Evolutionary conservation across 805 yeast genomes (phyloP).

Genomic region (Wickerhamiella spandovensis): DNA sequence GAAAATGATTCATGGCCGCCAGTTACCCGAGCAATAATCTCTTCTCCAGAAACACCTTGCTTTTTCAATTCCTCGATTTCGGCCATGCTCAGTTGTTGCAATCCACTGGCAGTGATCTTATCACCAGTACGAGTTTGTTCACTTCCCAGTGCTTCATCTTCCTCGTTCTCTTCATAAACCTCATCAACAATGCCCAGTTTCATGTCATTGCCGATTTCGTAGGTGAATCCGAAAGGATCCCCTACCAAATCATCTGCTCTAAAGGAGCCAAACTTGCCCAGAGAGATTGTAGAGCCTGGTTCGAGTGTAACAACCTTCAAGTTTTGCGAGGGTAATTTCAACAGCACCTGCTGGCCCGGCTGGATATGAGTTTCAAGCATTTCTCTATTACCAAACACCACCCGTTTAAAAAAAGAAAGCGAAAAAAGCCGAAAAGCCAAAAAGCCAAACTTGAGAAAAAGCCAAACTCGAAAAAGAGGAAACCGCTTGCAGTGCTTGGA

Average conservation of each 20-base stretch:
- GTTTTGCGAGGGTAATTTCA: conserved; percentile 73
- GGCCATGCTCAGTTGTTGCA: conserved; percentile 61
- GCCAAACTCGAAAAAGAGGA: too few species aligned
- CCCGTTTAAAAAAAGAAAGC: neutral
- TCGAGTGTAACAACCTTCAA: conserved; percentile 57
- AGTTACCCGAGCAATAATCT: conserved; percentile 68
- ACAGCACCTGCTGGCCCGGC: conserved; percentile 42
- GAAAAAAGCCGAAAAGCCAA: neutral
- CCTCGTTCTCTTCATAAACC: conserved; percentile 27
- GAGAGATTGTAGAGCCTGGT: conserved; percentile 44
- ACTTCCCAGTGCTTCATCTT: conserved; percentile 26
- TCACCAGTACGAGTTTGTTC: conserved; percentile 54
- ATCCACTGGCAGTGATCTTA: conserved; percentile 49
- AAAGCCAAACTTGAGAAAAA: too few species aligned
- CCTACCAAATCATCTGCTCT: conserved; percentile 64
- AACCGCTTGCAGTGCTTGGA: too few species aligned
- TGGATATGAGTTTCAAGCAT: conserved; percentile 22
- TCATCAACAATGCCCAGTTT: conserved; percentile 20
- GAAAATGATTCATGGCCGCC: conserved; percentile 77
- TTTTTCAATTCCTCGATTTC: conserved; percentile 77
- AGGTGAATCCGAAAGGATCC: conserved; percentile 74
- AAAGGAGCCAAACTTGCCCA: conserved; percentile 91
- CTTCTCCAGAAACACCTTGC: conserved; percentile 59
- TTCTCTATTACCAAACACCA: too few species aligned
- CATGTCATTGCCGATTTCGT: conserved; percentile 56